Conservation (phyloP, 352 stramenopile genomes). For the Blastocystis hominis region DNA sequence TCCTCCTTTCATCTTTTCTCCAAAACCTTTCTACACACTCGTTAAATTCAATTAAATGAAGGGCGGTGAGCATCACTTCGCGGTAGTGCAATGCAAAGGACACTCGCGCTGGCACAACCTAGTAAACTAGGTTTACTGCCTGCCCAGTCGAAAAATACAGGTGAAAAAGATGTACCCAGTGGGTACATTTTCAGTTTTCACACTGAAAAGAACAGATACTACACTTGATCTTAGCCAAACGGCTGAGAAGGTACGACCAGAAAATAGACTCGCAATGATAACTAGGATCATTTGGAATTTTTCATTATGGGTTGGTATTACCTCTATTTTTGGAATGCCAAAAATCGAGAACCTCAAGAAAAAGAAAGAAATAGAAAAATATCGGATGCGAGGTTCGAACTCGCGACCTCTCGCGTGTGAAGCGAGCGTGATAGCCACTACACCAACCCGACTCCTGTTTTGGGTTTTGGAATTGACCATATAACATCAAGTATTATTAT, state of each 20-base stretch:
- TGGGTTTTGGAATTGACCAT: no score
- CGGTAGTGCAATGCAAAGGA: conserved; percentile 44
- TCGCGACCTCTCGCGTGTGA: no score
- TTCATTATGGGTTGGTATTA: neutral
- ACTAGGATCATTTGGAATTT: neutral
- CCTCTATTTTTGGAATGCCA: neutral
- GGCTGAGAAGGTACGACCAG: conserved; percentile 68
- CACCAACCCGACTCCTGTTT: no score
- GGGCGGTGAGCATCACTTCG: conserved; percentile 30
- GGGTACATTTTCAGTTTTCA: conserved; percentile 74
- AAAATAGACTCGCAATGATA: neutral
- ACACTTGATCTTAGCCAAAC: conserved; percentile 80
- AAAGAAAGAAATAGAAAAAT: neutral
- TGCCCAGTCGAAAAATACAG: conserved; percentile 69
- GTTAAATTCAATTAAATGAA: neutral
- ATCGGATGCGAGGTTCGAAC: no score
- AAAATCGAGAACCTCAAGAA: neutral
- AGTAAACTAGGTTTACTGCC: neutral
- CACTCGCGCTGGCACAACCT: neutral
- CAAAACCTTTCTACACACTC: no score
- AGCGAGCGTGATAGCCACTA: no score
- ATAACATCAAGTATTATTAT: no score
- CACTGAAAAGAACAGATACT: conserved; percentile 83
- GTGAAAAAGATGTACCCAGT: conserved; percentile 68
- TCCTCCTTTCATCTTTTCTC: no score